Percentiles rank a stretch among this genome's conserved stretches.
These are phyloP conservation scores for Chrysopogon serrulatus DNA, from an alignment of 176 grass and related monocot genomes.

Conservation along the genomic window DNA sequence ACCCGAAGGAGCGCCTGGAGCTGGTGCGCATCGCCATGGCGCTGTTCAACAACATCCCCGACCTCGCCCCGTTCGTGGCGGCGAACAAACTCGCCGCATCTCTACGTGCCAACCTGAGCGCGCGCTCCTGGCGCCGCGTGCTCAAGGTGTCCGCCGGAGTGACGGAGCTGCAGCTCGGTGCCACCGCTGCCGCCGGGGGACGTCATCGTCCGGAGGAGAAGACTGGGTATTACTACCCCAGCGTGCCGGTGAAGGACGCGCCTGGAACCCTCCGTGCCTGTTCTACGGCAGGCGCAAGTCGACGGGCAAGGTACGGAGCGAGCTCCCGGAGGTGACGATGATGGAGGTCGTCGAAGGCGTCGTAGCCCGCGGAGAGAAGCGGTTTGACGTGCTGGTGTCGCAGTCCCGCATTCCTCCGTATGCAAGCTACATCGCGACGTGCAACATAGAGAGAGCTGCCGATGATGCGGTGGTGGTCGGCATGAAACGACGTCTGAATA, in stretches of 20 bases:
- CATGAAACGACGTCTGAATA: no score
- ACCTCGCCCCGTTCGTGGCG: background rate
- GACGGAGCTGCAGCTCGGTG: background rate
- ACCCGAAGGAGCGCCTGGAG: background rate
- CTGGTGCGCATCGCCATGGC: background rate
- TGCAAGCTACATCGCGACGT: background rate
- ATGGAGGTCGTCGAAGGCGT: background rate
- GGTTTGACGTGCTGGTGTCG: slow-evolving; percentile 4
- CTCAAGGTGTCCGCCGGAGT: background rate
- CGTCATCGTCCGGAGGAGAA: background rate
- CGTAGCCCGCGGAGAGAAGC: background rate
- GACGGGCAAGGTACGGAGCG: background rate
- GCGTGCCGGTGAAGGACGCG: no score
- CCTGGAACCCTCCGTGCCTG: no score
- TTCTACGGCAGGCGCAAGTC: background rate
- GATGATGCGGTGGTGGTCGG: no score
- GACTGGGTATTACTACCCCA: background rate
- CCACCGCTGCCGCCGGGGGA: background rate
- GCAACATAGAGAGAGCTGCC: no score
- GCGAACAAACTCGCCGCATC: background rate
- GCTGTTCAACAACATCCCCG: background rate
- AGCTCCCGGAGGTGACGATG: background rate
- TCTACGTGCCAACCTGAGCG: background rate
- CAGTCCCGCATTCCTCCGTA: slow-evolving; percentile 4
- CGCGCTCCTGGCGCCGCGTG: background rate